A percentile compares a stretch with the other conserved stretches of the same genome.
Conservation (phyloP, 169 alveolate genomes). For the Theileria annulata region DNA sequence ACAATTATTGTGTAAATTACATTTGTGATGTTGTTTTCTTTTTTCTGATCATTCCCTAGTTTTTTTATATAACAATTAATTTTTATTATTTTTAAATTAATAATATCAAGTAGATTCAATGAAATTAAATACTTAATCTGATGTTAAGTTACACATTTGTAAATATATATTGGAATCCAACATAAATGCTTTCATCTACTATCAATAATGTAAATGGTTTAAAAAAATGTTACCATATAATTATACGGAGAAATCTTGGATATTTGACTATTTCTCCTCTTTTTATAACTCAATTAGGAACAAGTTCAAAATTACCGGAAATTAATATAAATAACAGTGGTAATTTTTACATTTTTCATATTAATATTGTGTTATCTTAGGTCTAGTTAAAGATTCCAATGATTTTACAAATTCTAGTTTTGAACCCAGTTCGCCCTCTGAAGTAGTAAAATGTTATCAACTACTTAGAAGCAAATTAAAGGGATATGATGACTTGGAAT, state of each 20-base stretch:
- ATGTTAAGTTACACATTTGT: neutral
- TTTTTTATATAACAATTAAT: no score
- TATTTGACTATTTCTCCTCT: neutral
- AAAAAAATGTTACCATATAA: neutral
- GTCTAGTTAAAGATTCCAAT: neutral
- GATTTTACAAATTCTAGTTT: neutral
- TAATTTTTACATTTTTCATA: neutral
- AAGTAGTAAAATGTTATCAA: constrained; percentile 24
- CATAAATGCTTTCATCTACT: neutral
- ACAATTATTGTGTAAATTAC: neutral
- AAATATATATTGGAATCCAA: neutral
- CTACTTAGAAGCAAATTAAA: constrained; percentile 41
- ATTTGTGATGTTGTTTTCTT: neutral
- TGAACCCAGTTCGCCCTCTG: neutral
- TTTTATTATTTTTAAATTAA: no score
- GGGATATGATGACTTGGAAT: constrained; percentile 39
- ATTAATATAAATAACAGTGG: neutral
- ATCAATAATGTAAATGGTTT: neutral
- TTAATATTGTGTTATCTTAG: neutral
- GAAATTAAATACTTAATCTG: neutral
- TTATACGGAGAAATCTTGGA: neutral
- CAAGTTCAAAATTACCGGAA: neutral
- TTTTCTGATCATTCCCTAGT: no score
- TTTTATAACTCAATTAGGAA: neutral
- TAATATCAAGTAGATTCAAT: neutral